Conservation (phyloP, 73 alveolate genomes). For the Uronychia binucleata region DNA sequence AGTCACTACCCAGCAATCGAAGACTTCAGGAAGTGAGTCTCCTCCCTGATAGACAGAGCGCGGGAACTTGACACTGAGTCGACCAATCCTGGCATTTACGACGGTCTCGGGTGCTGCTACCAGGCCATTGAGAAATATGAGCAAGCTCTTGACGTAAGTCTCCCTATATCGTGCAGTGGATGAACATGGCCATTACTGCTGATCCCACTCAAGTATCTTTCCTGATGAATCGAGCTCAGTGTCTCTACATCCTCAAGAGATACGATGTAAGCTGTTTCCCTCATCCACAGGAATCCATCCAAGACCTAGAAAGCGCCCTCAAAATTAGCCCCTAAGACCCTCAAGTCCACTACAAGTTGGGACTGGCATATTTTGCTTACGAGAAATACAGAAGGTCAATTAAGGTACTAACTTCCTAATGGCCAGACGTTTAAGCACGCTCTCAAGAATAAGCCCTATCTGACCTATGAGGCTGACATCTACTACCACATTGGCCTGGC, state of each 20-base stretch:
- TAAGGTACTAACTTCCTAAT: conserved; percentile 32
- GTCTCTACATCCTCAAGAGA: conserved; percentile 61
- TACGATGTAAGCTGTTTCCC: conserved; percentile 12
- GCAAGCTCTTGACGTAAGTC: conserved; percentile 80
- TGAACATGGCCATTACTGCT: conserved; percentile 68
- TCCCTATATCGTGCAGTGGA: no score
- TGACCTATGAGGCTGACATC: conserved; percentile 87
- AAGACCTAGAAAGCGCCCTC: conserved; percentile 75
- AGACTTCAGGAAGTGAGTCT: conserved; percentile 56
- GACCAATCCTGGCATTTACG: conserved; percentile 68
- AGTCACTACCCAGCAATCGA: conserved; percentile 71
- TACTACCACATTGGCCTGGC: conserved; percentile 92
- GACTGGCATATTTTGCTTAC: conserved; percentile 77
- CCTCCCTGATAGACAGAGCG: conserved; percentile 18
- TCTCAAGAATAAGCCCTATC: conserved; percentile 69
- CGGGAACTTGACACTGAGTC: conserved; percentile 56
- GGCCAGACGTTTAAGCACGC: conserved; percentile 46
- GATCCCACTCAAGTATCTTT: conserved; percentile 70
- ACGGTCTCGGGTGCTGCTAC: conserved; percentile 84
- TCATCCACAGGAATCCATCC: conserved; percentile 50
- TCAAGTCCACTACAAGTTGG: conserved; percentile 78
- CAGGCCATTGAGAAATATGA: conserved; percentile 80
- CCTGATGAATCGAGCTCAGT: conserved; percentile 77
- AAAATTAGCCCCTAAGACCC: conserved; percentile 77
- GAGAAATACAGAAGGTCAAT: conserved; percentile 75